phyloP scores from a whole-genome alignment of 1,284 basidiomycete genomes.

The Moesziomyces sp. region DNA sequence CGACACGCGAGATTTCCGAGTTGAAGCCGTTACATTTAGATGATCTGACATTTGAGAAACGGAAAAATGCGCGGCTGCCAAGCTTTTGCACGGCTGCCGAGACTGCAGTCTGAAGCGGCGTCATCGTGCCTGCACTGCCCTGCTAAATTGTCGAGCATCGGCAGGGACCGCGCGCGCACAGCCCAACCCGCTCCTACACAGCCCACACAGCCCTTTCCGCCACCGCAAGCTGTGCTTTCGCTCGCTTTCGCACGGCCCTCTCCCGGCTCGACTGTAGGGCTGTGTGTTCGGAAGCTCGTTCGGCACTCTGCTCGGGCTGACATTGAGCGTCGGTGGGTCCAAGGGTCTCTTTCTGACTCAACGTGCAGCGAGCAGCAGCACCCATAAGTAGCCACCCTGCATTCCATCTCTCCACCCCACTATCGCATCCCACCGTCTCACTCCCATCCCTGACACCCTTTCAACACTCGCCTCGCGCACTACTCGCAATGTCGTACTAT shows the following conservation, averaged over 20 bases:
- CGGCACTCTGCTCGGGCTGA: constrained; percentile 1
- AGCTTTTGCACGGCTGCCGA: constrained; percentile 1
- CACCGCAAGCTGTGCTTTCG: too few relatives aligned
- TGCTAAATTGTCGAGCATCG: not conserved
- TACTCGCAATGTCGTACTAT: constrained; percentile 16
- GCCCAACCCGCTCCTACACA: too few relatives aligned
- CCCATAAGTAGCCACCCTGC: constrained; percentile 6
- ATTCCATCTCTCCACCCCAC: not conserved
- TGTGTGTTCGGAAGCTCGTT: not conserved
- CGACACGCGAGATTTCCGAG: too few relatives aligned
- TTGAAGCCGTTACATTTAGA: too few relatives aligned
- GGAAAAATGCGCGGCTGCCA: too few relatives aligned
- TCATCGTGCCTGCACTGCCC: constrained; percentile 23
- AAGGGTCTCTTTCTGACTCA: not conserved
- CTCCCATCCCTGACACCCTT: not conserved
- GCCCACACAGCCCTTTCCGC: too few relatives aligned
- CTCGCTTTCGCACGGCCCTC: not conserved
- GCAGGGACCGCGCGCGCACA: not conserved
- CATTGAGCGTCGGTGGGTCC: not conserved
- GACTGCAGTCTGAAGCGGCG: not conserved
- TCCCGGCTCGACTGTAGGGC: too few relatives aligned
- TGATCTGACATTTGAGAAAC: too few relatives aligned
- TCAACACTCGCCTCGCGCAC: not conserved
- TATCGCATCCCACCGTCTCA: constrained; percentile 2
- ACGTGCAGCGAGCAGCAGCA: too few relatives aligned